Conservation (phyloP, 345 rosid species). For the Crucihimalaya himalaica region DNA sequence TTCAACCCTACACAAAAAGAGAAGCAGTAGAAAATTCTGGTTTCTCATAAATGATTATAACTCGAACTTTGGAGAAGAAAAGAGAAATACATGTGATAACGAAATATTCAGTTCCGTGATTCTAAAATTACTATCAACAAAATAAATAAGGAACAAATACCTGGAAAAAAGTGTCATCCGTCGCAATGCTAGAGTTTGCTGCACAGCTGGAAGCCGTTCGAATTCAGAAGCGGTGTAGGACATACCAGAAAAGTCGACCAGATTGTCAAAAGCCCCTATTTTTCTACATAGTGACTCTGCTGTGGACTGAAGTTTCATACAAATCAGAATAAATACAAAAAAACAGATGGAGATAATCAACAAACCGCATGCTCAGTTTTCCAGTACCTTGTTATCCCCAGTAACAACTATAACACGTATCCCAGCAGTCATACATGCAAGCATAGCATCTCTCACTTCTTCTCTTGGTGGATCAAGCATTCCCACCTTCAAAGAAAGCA, state of each 20-base stretch:
- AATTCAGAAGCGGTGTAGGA: constrained; percentile 97
- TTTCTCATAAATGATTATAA: constrained; percentile 4
- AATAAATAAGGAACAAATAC: constrained; percentile 39
- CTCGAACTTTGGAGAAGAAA: constrained; percentile 17
- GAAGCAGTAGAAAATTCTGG: constrained; percentile 26
- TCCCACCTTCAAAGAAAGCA: constrained; percentile 68
- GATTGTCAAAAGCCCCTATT: constrained; percentile 94
- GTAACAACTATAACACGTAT: constrained; percentile 99
- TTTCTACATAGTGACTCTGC: constrained; percentile 95
- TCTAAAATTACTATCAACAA: constrained; percentile 1
- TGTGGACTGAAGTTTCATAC: constrained; percentile 67
- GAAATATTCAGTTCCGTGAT: constrained; percentile 12
- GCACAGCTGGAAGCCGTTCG: constrained; percentile 90
- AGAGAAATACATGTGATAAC: constrained; percentile 20
- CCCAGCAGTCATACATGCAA: constrained; percentile 97
- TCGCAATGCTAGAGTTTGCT: constrained; percentile 80
- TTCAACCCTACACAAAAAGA: constrained; percentile 68
- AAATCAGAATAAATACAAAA: constrained; percentile 35
- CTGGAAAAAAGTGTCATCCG: constrained; percentile 93
- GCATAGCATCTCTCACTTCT: constrained; percentile 96
- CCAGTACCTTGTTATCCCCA: constrained; percentile 94
- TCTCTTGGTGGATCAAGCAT: constrained; percentile 99
- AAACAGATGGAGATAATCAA: constrained; percentile 6
- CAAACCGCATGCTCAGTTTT: constrained; percentile 9
- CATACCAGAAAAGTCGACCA: constrained; percentile 73